Evolutionary conservation across 257 asterid species (phyloP).

Genomic region (Thymus mandschuricus): DNA sequence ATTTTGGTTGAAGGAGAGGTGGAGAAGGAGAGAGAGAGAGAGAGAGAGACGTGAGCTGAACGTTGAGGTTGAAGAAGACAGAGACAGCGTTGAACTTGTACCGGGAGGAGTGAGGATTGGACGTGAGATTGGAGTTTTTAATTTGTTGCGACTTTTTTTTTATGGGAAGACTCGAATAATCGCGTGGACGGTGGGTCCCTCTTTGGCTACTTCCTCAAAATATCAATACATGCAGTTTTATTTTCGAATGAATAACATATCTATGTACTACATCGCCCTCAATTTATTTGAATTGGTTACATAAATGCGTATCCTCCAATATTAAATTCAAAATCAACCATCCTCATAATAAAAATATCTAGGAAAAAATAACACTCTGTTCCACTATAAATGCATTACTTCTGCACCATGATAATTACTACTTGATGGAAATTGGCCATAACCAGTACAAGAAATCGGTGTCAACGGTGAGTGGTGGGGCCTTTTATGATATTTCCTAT

Average conservation of each 20-base stretch:
- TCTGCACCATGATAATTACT: slow-evolving; percentile 5
- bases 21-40: background rate
- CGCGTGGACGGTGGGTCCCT: slow-evolving; percentile 9
- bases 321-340: background rate
- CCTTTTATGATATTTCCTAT: slow-evolving; percentile 1
- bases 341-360: background rate
- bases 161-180: background rate
- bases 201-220: background rate
- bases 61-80: slow-evolving; percentile 38
- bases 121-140: background rate
- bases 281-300: background rate
- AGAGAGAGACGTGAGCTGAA: slow-evolving; percentile 21
- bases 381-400: background rate
- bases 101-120: slow-evolving; percentile 7
- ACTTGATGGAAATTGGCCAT: slow-evolving; percentile 3
- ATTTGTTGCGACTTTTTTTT: background rate
- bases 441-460: background rate
- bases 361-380: background rate
- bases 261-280: background rate
- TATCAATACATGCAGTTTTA: too few species aligned
- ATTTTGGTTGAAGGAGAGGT: background rate
- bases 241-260: too few species aligned
- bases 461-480: slow-evolving; percentile 9
- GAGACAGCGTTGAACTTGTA: background rate
- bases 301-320: background rate